Evolutionary conservation across 1,284 basidiomycete genomes (phyloP).

Genomic region (Cryptococcus sp.): DNA sequence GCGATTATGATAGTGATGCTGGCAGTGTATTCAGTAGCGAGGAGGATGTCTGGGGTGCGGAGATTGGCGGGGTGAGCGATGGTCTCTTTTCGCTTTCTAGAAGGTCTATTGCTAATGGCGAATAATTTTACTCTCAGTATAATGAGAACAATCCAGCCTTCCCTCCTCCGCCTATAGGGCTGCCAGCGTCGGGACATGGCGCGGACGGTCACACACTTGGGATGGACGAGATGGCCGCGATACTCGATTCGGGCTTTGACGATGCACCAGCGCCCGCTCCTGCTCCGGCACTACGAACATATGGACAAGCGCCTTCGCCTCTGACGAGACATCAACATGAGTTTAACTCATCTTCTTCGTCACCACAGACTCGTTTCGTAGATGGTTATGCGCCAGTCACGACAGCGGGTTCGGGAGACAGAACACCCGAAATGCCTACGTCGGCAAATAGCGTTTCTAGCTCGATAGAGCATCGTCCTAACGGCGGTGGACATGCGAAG

Average conservation of each 20-base stretch:
- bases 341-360: background rate
- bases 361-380: slow-evolving; percentile 5
- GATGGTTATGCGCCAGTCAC: slow-evolving; percentile 13
- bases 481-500: slow-evolving; percentile 42
- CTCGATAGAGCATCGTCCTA: slow-evolving; percentile 28
- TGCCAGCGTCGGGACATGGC: slow-evolving; percentile 57
- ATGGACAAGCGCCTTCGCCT: slow-evolving; percentile 24
- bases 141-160: slow-evolving; percentile 78
- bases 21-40: slow-evolving; percentile 80
- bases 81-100: slow-evolving; percentile 11
- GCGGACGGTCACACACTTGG: slow-evolving; percentile 66
- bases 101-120: background rate
- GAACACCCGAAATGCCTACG: slow-evolving; percentile 22
- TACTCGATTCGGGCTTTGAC: slow-evolving; percentile 85
- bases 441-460: slow-evolving; percentile 23
- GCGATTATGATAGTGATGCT: slow-evolving; percentile 56
- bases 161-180: slow-evolving; percentile 77
- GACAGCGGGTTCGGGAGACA: slow-evolving; percentile 1
- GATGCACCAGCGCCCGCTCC: slow-evolving; percentile 55
- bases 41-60: slow-evolving; percentile 85
- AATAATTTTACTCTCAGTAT: slow-evolving; percentile 57
- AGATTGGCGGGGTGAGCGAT: slow-evolving; percentile 56
- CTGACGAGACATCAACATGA: slow-evolving; percentile 31
- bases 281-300: slow-evolving; percentile 13
- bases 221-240: slow-evolving; percentile 76